phyloP scores from a whole-genome alignment of 345 rosid species.

The Salix koriyanagi region DNA sequence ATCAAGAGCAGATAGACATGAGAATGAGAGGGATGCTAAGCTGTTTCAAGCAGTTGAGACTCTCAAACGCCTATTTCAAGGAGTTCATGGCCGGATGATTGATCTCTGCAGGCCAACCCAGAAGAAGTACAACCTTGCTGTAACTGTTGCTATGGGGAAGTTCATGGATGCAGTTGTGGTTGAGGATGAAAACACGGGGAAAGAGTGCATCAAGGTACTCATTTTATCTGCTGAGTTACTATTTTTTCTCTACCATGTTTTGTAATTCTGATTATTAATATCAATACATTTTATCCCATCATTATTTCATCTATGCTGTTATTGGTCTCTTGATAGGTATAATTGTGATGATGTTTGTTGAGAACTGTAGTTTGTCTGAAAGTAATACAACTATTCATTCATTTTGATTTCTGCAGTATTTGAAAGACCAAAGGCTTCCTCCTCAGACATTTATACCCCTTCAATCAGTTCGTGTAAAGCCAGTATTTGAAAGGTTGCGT shows the following conservation, averaged over 20 bases:
- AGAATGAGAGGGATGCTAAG: constrained; percentile 85
- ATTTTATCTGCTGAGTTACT: constrained; percentile 9
- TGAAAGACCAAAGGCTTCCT: constrained; percentile 98
- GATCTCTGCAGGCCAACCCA: constrained; percentile 91
- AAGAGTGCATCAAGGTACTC: constrained; percentile 95
- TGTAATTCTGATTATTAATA: background rate
- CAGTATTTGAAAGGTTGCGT: constrained; percentile 72
- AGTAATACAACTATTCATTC: constrained; percentile 12
- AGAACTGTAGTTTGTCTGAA: constrained; percentile 1
- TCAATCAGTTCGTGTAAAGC: constrained; percentile 91
- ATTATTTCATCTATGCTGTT: background rate
- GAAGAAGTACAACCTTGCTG: constrained; percentile 92
- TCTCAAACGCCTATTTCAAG: constrained; percentile 85
- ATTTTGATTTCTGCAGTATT: constrained; percentile 60
- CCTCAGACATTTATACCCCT: constrained; percentile 97
- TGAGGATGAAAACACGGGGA: constrained; percentile 90
- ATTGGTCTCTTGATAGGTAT: background rate
- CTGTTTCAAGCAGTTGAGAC: constrained; percentile 87
- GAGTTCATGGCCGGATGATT: constrained; percentile 97
- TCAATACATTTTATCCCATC: background rate
- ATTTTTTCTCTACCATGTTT: constrained; percentile 8
- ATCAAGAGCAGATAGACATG: constrained; percentile 84
- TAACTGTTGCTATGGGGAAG: constrained; percentile 97
- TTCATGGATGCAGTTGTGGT: constrained; percentile 99
- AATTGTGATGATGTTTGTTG: background rate